A percentile compares a stretch with the other conserved stretches of the same genome.
These are phyloP conservation scores for Leptographium wingfieldii DNA, from an alignment of 2,329 filamentous ascomycete species.

Conservation along the genomic window DNA sequence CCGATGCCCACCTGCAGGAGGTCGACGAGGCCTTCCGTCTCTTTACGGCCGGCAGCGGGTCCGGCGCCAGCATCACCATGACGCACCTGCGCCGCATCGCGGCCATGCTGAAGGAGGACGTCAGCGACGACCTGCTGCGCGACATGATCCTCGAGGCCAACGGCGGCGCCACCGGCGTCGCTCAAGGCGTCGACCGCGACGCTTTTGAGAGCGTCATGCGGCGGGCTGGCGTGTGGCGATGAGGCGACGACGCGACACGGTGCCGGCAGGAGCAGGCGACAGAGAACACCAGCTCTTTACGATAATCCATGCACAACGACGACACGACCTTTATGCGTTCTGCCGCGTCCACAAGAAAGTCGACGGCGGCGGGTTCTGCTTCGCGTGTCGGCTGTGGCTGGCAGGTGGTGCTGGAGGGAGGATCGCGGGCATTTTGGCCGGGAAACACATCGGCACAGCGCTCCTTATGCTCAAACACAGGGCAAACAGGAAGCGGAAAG, in stretches of 20 bases:
- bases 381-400: neutral
- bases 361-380: neutral
- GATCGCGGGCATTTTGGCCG: no score
- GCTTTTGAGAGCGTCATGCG: slow-evolving; percentile 84
- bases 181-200: slow-evolving; percentile 57
- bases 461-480: neutral
- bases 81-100: slow-evolving; percentile 68
- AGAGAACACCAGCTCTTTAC: neutral
- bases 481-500: neutral
- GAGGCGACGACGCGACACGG: slow-evolving; percentile 18
- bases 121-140: slow-evolving; percentile 56
- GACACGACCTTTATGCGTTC: neutral
- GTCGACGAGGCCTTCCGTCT: slow-evolving; percentile 71
- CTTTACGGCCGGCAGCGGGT: slow-evolving; percentile 47
- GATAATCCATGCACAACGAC: neutral
- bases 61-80: slow-evolving; percentile 52
- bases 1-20: slow-evolving; percentile 47
- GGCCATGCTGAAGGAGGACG: slow-evolving; percentile 70
- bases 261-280: neutral
- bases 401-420: neutral
- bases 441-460: no score
- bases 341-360: neutral
- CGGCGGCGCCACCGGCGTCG: slow-evolving; percentile 60
- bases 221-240: slow-evolving; percentile 70
- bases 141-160: slow-evolving; percentile 97